Base-by-base conservation (phyloP, 1,284 basidiomycete genomes). In the Cutaneotrichosporon mucoides region DNA sequence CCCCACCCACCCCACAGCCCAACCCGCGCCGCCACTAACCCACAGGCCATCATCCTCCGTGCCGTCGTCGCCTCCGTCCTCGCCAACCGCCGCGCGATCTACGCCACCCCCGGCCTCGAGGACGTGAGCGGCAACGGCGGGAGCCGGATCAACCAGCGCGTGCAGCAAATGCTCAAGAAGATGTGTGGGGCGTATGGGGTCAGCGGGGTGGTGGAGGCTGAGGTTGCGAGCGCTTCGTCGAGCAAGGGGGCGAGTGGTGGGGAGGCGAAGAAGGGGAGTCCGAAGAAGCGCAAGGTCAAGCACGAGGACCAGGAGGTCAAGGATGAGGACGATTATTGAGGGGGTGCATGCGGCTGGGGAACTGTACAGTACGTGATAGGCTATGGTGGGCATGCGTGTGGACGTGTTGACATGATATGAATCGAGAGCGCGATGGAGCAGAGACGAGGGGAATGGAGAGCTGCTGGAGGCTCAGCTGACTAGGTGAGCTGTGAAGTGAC, bases 101-200 rank as follows among this genome's bases (percentile, higher is more conserved):
- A 69, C 62, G 61, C 53, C 48, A 12, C 50, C 48, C 47, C 65
- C 15, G 59, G 60, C 36, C 62, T 64, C 42, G 46, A 50, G 54
- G 54, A 65, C 42, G 58, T 69, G 34, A 35, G 44, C 13, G 24
- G 57, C 40, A 58, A 69, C 59, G 56, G 59, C 44, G 53, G 66
- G 15, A 53, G 48, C 54, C 51, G 60, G n/a, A 48, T 65, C 56
- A 58, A 63, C 52, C 45, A 68, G 50, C 38, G 55, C 37, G 16
- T 59, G 6, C 45, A 59, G 46, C 44, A 44, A 11, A 53, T 61
- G 49, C 55, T 66, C 40, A 38, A 36, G 13, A 47, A 51, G 35
- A 10, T 64, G 37, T 51, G 49, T 40, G 37, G 6, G 1, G 37
- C 38, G 15, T 41, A 51, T 38, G 38, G 16, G 16, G 49, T 13